phyloP scores from a whole-genome alignment of 2,329 filamentous ascomycete genomes.

The Apiospora koreana region DNA sequence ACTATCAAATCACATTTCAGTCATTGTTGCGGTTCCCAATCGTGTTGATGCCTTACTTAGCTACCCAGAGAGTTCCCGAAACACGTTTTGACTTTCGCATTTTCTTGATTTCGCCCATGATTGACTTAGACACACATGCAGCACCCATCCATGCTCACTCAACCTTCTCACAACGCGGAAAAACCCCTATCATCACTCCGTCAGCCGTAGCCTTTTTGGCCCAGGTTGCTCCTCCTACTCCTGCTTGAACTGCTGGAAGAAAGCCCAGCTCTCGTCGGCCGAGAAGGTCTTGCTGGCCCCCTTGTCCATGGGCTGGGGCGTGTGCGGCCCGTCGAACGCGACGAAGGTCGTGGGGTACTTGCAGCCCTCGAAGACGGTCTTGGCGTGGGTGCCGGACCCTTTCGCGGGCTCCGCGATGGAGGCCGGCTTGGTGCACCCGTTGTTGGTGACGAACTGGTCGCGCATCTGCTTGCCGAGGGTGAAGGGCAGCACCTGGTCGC shows the following conservation, averaged over 20 bases:
- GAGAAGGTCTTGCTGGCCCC: slow-evolving; percentile 19
- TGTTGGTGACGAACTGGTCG: slow-evolving; percentile 4
- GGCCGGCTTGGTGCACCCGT: neutral
- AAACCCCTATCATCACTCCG: no score
- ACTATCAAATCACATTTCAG: neutral
- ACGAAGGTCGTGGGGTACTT: neutral
- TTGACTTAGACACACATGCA: neutral
- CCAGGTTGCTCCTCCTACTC: neutral
- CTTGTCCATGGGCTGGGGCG: slow-evolving; percentile 23
- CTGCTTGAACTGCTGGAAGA: slow-evolving; percentile 29
- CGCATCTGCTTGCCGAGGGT: neutral
- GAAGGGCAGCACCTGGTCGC: slow-evolving; percentile 5
- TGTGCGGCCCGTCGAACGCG: slow-evolving; percentile 11
- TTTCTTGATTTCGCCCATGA: neutral
- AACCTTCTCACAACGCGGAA: no score
- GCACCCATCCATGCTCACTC: neutral
- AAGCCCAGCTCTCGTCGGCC: slow-evolving; percentile 32
- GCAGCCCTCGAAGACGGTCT: neutral
- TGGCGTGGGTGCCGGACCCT: neutral
- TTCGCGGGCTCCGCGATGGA: neutral
- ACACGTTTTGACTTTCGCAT: neutral
- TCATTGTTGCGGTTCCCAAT: neutral
- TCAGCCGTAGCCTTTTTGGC: neutral
- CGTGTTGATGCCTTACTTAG: neutral
- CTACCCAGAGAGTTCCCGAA: neutral